Evolutionary conservation across 208 protist species (phyloP), one percentile per base, ranked within the genome.

Genomic region (Borovskyia barvae): DNA sequence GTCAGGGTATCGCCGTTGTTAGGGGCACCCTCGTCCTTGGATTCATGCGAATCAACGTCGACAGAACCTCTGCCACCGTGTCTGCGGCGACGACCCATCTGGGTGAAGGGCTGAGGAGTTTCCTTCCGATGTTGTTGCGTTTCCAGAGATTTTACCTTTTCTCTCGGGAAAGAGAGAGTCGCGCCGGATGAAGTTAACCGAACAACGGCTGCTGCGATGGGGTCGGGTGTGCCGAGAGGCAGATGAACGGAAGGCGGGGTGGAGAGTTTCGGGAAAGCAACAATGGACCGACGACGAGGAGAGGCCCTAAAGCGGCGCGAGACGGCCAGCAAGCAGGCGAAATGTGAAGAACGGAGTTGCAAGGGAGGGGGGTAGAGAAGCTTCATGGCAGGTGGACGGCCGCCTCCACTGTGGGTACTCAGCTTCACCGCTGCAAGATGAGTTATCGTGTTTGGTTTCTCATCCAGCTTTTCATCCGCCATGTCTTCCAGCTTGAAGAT

Each of bases 71-170:
- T 20, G 50, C 50, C 50, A 5, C 32, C 32, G 1, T 11, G 4
- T 7, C 26, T 41, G 39, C 32, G 50, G 17, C 35, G 50, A 19
- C 50, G 36, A 17, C 30, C 50, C 50, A 56, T 56, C 33, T 39
- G 9, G 33, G 33, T 39, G 33, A 15, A 14, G 9, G 33, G 33
- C 33, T 15, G 33, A 39, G 33, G 9, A 15, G 33, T 39, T 7
- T 39, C 9, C 14, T 39, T 39, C 9, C 14, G 33, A 15, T 7
- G 5, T 12, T 46, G 41, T 17, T 25, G 15, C 17, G 25, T 3
- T 29, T 49, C 35, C 36, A 35, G 26, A 60, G 12, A 67, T n/a
- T n/a, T 6, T 45, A 12, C 39, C 24, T 12, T 45, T 20, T 8
- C 39, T 45, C 3, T n/a, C 19, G 11, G 5, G 40, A 45, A 20